Evolutionary conservation across 2,329 filamentous ascomycete species (phyloP).

Genomic region (Exutisphaerella laricina): DNA sequence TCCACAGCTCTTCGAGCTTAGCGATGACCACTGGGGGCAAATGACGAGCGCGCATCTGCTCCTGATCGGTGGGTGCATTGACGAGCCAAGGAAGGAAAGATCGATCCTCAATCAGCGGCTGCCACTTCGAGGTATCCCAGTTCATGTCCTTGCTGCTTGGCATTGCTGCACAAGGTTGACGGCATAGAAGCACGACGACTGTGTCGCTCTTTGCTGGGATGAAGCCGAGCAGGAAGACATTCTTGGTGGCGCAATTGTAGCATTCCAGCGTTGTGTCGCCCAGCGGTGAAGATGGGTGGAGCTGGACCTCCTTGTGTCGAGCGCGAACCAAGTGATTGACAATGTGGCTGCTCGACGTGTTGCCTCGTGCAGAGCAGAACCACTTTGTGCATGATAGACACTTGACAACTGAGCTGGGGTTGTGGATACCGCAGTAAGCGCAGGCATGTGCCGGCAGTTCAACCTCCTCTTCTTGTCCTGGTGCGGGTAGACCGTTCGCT

Average conservation of each 20-base stretch:
- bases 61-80: constrained; percentile 78
- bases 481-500: constrained; percentile 53
- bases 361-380: constrained; percentile 97
- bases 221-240: constrained; percentile 94
- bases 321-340: constrained; percentile 97
- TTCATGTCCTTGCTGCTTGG: constrained; percentile 99
- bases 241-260: constrained; percentile 99
- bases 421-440: constrained; percentile 97
- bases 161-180: constrained; percentile 90
- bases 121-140: constrained; percentile 97
- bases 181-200: constrained; percentile 91
- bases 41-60: constrained; percentile 91
- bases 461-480: constrained; percentile 69
- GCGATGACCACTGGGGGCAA: constrained; percentile 91
- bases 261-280: constrained; percentile 97
- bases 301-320: constrained; percentile 96
- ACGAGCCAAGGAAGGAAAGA: constrained; percentile 95
- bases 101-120: constrained; percentile 93
- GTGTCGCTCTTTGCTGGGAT: constrained; percentile 98
- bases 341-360: constrained; percentile 94
- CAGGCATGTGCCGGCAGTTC: constrained; percentile 92
- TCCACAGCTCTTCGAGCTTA: constrained; percentile 97
- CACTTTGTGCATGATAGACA: constrained; percentile 94
- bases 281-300: constrained; percentile 86
- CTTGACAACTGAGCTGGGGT: constrained; percentile 90